Evolutionary conservation across 164 flowering plant species (phyloP), one percentile per base, ranked within the genome.

Genomic region (Nymphaea colorata): DNA sequence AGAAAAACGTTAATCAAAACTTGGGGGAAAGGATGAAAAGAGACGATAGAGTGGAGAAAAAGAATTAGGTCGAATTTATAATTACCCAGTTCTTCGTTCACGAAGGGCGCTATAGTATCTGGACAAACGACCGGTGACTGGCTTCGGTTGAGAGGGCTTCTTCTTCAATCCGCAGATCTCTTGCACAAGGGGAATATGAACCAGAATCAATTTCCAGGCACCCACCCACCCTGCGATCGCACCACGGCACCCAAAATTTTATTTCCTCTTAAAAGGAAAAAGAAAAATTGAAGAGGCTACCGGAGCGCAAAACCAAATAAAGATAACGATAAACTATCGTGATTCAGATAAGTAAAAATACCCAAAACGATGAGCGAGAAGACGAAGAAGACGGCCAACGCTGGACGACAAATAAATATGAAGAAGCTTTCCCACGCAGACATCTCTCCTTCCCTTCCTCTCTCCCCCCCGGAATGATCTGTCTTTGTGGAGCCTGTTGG

Each of bases 161-260:
- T 89, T 85, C 51, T 80, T 74, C 64, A 88, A 72, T 16, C 91
- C 89, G 68, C 76, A 87, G n/a, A 89, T 85, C 73, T 91, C 98
- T 73, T 89, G 98, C 53, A 91, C 90, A 67, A 94, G 68, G 43
- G 98, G 96, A 36, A 94, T 96, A 66, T 88, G 98, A 71, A 85
- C 90, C 68, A 88, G 82, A 11, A 94, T 91, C 44, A 89, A 74
- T 75, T 88, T 91, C 98, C 97, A 89, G 14, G 98, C 97, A 79
- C 86, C 72, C 43, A 71, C 74, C 98, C 97, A 94, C 69, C 95
- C 97, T 90, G 6, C 53, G 42, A 15, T 8, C 15, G 1, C 41
- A 61, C 11, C n/a, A 55, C 14, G 42, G 47, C 36, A 4, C 12
- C 36, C 3, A 44, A 63, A 63, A 64, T n/a, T 42, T 41, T 10